Conservation (phyloP, 306 rosid species). For the Medicago ruthenica region DNA sequence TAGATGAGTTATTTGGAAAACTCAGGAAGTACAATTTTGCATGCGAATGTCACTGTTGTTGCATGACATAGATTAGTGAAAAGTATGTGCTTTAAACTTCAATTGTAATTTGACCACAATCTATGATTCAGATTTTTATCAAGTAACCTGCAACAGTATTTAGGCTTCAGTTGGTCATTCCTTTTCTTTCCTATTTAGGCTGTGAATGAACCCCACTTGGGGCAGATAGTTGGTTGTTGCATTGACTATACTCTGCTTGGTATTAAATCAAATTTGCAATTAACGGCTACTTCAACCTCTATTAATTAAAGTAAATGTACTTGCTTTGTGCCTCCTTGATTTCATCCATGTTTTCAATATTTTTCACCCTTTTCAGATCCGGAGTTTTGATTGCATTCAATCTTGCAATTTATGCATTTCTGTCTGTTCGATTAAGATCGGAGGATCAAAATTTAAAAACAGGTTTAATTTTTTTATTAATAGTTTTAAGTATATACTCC, state of each 20-base stretch:
- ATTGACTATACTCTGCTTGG: slow-evolving; percentile 18
- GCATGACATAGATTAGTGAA: background rate
- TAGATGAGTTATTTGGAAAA: no score
- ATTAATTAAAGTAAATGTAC: slow-evolving; percentile 18
- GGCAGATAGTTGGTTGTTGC: slow-evolving; percentile 39
- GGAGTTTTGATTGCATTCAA: no score
- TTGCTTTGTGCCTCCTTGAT: slow-evolving; percentile 37
- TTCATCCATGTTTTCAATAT: slow-evolving; percentile 9
- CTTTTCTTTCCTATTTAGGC: slow-evolving; percentile 21
- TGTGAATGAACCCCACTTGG: slow-evolving; percentile 7
- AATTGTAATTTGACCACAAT: background rate
- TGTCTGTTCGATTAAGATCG: no score
- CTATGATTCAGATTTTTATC: slow-evolving; percentile 1
- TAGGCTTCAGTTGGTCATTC: background rate
- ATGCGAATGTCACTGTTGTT: background rate
- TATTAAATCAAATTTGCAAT: slow-evolving; percentile 38
- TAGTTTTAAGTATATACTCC: no score
- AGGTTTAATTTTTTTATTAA: no score
- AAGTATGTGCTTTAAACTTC: background rate
- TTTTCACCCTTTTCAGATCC: background rate
- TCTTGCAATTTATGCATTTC: no score
- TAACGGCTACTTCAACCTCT: slow-evolving; percentile 24
- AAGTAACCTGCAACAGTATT: background rate
- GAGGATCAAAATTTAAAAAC: no score
- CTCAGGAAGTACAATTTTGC: background rate